Evolutionary conservation across 2,329 filamentous ascomycete species (phyloP), one percentile per base, ranked within the genome.

Genomic region (Volutella citrinella): DNA sequence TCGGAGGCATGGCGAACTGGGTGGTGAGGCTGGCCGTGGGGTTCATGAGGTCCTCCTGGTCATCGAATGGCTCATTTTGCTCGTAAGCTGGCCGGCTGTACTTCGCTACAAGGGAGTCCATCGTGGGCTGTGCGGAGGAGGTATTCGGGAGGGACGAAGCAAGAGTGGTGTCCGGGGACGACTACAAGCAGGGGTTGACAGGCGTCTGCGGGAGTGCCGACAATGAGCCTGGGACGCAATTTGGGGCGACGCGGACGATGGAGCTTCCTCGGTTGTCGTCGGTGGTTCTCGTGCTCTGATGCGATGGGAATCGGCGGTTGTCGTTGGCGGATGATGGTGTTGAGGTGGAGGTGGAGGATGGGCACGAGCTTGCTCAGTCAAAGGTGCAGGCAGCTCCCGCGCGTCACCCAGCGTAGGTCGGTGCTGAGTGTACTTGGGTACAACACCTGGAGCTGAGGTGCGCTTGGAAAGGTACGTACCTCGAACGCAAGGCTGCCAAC

Each of bases 1-100:
- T 80, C 33, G 93, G 91, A 37, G 93, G 93, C 67, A 98, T 84
- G 55, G 88, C 87, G 68, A 98, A 98, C 68, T 90, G 94, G 62
- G 95, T 80, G 34, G 87, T 91, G 52, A 95, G 75, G 52, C 82
- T 80, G 56, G 87, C 84, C 48, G 80, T 71, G 52, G 78, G 74
- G 57, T 87, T 80, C 59, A 86, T 73, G 53, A 84, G 69, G 56
- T 90, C 83, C 62, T 87, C 81, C 59, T 89, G 77, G 54, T 84
- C 76, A 33, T 76, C 72, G 58, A 82, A 80, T 54, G 78, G 76
- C 66, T 94, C 86, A 55, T 84, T 76, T 52, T 78, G 70, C 61
- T 83, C 74, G 64, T 80, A 80, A 41, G 82, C 74, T 55, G 89
- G 81, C 55, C 83, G 82, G 69, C 84, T 87, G 78, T 97, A 97